Conservation (phyloP, 495 filamentous ascomycete genomes). For the Xeromyces bisporus region DNA sequence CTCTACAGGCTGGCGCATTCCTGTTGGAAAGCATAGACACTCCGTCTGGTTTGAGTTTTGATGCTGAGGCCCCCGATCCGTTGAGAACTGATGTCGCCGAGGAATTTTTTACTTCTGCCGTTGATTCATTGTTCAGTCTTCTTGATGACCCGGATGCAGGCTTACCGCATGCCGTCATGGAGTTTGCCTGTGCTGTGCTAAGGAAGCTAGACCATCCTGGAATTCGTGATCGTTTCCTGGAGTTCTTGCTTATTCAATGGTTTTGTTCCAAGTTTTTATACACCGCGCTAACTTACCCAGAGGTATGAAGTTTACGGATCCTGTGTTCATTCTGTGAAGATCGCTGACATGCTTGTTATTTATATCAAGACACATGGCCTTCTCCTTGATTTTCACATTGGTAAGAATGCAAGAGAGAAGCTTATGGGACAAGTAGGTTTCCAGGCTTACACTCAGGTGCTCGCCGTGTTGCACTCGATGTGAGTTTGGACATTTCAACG, state of each 20-base stretch:
- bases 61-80: constrained; percentile 40
- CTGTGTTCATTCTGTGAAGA: too few relatives aligned
- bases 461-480: constrained; percentile 31
- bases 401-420: constrained; percentile 72
- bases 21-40: constrained; percentile 64
- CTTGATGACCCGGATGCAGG: constrained; percentile 62
- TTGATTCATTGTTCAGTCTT: constrained; percentile 68
- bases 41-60: constrained; percentile 21
- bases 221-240: constrained; percentile 50
- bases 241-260: constrained; percentile 77
- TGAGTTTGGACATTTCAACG: constrained; percentile 17
- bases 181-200: constrained; percentile 67
- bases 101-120: constrained; percentile 75
- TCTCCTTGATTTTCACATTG: constrained; percentile 80
- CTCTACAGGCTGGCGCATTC: constrained; percentile 82
- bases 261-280: constrained; percentile 77
- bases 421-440: constrained; percentile 72
- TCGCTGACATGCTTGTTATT: constrained; percentile 3
- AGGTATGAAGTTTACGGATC: constrained; percentile 48
- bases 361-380: constrained; percentile 54
- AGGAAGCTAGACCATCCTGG: constrained; percentile 55
- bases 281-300: constrained; percentile 73
- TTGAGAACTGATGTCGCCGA: constrained; percentile 63
- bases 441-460: constrained; percentile 57
- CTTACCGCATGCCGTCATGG: constrained; percentile 68